Conservation (phyloP, 176 grass and related monocot genomes). For the Oryza brachyantha region DNA sequence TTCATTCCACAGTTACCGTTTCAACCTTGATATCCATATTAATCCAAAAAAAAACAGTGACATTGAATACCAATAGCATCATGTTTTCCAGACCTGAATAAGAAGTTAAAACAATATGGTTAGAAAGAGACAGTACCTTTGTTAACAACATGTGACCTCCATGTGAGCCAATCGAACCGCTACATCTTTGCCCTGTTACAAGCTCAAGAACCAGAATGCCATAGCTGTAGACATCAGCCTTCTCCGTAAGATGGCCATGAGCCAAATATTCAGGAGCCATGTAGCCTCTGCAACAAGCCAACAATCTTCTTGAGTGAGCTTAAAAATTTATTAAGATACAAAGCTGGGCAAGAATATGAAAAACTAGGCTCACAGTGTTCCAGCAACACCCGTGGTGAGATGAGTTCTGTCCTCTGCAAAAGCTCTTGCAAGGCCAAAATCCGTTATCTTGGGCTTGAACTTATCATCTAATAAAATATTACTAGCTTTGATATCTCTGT, state of each 20-base stretch:
- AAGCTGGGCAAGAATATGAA: not conserved
- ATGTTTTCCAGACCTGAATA: not conserved
- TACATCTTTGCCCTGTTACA: conserved; percentile 71
- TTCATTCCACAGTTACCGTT: not conserved
- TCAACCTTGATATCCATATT: not conserved
- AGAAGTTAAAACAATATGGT: not conserved
- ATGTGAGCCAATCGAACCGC: conserved; percentile 49
- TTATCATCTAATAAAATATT: conserved; percentile 93
- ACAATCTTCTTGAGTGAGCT: conserved; percentile 23
- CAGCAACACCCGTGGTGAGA: conserved; percentile 78
- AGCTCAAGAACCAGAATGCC: conserved; percentile 77
- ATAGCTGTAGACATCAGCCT: conserved; percentile 83
- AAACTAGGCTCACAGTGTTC: conserved; percentile 59
- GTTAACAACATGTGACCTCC: conserved; percentile 54
- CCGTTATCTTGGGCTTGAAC: conserved; percentile 76
- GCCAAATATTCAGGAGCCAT: conserved; percentile 88
- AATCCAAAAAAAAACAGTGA: not conserved
- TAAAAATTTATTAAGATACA: not conserved
- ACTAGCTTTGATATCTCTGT: conserved; percentile 86
- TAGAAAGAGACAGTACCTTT: conserved; percentile 38
- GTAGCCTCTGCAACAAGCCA: conserved; percentile 71
- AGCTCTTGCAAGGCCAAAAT: conserved; percentile 86
- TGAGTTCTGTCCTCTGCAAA: conserved; percentile 68
- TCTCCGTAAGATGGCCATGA: conserved; percentile 75
- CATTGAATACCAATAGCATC: not conserved